Percentiles rank a stretch among this genome's conserved stretches.
Conservation (phyloP, 2,329 filamentous ascomycete species). For the Cryphonectria parasitica region DNA sequence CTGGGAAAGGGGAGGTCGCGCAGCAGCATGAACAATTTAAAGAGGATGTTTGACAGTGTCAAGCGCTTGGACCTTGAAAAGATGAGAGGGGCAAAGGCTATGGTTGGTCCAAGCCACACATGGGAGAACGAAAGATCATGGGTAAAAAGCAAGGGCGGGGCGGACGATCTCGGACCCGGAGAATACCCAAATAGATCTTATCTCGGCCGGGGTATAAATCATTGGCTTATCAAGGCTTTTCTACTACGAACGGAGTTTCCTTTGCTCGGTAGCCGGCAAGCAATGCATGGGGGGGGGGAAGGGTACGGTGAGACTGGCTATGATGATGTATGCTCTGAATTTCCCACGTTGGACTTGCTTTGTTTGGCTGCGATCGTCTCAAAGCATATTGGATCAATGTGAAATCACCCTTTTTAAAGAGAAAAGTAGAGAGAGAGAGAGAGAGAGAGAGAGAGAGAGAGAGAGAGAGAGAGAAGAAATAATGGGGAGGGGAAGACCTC, state of each 20-base stretch:
- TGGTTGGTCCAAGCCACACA: not conserved
- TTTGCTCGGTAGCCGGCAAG: constrained; percentile 12
- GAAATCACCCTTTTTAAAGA: not conserved
- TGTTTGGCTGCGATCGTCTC: not conserved
- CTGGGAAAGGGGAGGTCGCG: not conserved
- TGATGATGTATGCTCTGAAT: not conserved
- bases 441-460: not conserved
- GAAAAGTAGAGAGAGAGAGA: too few species aligned
- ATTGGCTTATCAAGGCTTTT: not conserved
- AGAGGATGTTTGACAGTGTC: too few species aligned
- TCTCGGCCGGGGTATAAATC: not conserved
- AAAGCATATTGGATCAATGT: not conserved
- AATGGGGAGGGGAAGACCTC: not conserved
- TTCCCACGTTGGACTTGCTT: not conserved
- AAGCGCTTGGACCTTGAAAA: not conserved
- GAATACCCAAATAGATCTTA: not conserved
- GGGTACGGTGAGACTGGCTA: too few species aligned
- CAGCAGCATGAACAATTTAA: not conserved
- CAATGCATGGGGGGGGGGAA: not conserved
- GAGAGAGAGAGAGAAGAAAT: not conserved
- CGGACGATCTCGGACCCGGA: not conserved
- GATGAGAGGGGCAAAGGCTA: not conserved
- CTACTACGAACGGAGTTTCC: not conserved
- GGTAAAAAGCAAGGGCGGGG: not conserved
- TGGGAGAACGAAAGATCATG: not conserved